Evolutionary conservation across 441 rosid species (phyloP).

Genomic region (Eutrema salsugineum): DNA sequence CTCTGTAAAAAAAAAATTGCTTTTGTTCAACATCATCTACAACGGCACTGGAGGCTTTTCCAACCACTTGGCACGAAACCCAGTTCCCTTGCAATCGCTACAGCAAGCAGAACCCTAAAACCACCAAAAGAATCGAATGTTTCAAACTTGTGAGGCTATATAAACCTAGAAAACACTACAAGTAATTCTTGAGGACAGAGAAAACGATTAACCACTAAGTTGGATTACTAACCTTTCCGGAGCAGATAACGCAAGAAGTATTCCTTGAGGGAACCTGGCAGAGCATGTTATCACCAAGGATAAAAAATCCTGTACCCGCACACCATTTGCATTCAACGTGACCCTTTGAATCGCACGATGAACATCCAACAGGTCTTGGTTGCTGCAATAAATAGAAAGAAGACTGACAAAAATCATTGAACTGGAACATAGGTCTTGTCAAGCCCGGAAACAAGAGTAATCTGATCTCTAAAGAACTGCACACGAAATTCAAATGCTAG

Average conservation of each 20-base stretch:
- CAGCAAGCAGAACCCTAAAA: conserved; percentile 69
- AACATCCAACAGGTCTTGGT: conserved; percentile 77
- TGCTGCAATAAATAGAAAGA: conserved; percentile 45
- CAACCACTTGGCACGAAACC: conserved; percentile 96
- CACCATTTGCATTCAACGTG: conserved; percentile 91
- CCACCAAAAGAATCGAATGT: neutral
- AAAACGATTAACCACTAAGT: neutral
- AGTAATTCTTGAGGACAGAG: neutral
- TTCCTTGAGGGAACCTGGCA: conserved; percentile 92
- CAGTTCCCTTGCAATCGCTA: conserved; percentile 84
- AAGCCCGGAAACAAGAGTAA: neutral
- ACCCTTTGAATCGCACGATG: conserved; percentile 69
- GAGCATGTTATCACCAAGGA: conserved; percentile 89
- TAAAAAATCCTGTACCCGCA: conserved; percentile 89
- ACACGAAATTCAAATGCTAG: neutral
- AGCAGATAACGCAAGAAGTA: conserved; percentile 76
- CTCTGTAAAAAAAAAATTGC: neutral
- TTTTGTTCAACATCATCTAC: conserved; percentile 29
- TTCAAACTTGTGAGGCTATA: neutral
- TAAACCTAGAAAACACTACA: neutral
- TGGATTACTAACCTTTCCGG: conserved; percentile 62
- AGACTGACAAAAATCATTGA: neutral
- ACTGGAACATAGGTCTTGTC: neutral
- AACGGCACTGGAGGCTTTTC: conserved; percentile 59
- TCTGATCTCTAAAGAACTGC: neutral